These are phyloP conservation scores for Albatrellus ellisii DNA, from an alignment of 768 basidiomycete genomes.

Conservation along the genomic window DNA sequence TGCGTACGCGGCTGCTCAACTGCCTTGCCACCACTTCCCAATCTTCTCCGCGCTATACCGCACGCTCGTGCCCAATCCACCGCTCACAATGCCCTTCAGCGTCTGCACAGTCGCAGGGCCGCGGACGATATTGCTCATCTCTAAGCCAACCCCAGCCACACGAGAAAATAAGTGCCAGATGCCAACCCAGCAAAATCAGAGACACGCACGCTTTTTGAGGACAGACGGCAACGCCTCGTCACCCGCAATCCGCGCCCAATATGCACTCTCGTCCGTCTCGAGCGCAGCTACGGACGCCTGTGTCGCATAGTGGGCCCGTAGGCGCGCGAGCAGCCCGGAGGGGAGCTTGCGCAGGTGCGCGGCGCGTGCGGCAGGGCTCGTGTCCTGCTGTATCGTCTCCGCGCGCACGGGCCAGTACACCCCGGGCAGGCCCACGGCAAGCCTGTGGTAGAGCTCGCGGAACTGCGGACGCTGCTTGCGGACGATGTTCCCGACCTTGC, in stretches of 20 bases:
- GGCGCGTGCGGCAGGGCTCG: slow-evolving; percentile 47
- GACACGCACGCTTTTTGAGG: slow-evolving; percentile 34
- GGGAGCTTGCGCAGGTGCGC: slow-evolving; percentile 75
- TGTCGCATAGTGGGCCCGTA: slow-evolving; percentile 37
- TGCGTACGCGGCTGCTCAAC: too few relatives aligned
- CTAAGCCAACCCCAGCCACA: too few relatives aligned
- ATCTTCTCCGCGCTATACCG: slow-evolving; percentile 69
- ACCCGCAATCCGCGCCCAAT: slow-evolving; percentile 61
- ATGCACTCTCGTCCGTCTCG: slow-evolving; percentile 59
- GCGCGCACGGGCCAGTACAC: slow-evolving; percentile 53
- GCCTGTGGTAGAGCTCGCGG: slow-evolving; percentile 71
- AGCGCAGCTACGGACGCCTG: slow-evolving; percentile 23
- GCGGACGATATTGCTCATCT: slow-evolving; percentile 67
- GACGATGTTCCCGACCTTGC: slow-evolving; percentile 93
- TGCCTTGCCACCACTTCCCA: slow-evolving; percentile 68
- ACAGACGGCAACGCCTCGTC: slow-evolving; percentile 42
- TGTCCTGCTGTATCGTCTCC: slow-evolving; percentile 60
- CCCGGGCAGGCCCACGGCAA: slow-evolving; percentile 68
- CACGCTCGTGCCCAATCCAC: slow-evolving; percentile 67
- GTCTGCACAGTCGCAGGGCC: slow-evolving; percentile 77
- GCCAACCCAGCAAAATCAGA: neutral
- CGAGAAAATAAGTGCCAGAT: too few relatives aligned
- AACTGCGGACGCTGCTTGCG: slow-evolving; percentile 72
- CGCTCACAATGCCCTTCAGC: slow-evolving; percentile 75
- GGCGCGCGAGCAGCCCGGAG: slow-evolving; percentile 40